A percentile compares a stretch with the other conserved stretches of the same genome.
Evolutionary conservation across 108 stramenopile species (phyloP).

Genomic region (Heterococcus sp.): DNA sequence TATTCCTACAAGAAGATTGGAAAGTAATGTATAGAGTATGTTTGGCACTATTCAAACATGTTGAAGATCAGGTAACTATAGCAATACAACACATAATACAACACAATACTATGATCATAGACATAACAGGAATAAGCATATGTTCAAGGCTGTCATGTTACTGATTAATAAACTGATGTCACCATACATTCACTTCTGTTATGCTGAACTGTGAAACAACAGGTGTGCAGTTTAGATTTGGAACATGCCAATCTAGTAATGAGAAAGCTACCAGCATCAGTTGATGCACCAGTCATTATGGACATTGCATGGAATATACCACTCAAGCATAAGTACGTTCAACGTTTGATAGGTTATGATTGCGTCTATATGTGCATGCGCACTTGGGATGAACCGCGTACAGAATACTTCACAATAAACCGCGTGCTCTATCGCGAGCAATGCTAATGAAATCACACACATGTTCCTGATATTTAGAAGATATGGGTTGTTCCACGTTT

Average conservation of each 20-base stretch:
- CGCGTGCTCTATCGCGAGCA: no score
- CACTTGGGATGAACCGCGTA: background rate
- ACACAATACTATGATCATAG: no score
- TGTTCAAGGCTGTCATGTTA: no score
- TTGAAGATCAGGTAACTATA: background rate
- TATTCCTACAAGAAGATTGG: conserved; percentile 72
- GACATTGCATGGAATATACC: background rate
- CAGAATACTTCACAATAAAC: no score
- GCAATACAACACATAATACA: no score
- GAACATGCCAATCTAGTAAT: background rate
- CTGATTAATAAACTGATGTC: no score
- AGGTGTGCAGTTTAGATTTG: background rate
- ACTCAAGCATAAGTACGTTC: background rate
- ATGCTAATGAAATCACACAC: no score
- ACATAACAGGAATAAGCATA: no score
- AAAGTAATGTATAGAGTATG: conserved; percentile 90
- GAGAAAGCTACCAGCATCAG: background rate
- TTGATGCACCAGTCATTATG: background rate
- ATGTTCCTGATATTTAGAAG: no score
- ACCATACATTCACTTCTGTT: no score
- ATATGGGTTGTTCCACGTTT: no score
- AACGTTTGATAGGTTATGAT: background rate
- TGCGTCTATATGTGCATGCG: background rate
- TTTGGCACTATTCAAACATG: conserved; percentile 73
- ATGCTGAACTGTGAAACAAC: no score